A percentile compares a stretch with the other conserved stretches of the same genome.
These are phyloP conservation scores for Ilex asprella DNA, from an alignment of 257 asterid species.

Conservation along the genomic window DNA sequence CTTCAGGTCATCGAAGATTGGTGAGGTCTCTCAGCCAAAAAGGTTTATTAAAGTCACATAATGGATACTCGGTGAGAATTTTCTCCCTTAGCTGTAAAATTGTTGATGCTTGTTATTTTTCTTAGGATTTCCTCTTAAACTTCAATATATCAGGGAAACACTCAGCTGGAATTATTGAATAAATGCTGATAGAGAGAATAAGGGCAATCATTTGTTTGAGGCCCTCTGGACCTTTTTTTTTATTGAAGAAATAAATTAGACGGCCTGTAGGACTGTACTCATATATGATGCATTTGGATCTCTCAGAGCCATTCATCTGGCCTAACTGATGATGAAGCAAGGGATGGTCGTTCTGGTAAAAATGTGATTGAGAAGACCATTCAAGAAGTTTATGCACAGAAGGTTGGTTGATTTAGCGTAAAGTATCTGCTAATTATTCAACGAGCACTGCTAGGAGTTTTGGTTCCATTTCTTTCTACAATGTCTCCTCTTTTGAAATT, in stretches of 20 bases:
- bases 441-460: neutral
- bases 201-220: too few species aligned
- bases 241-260: too few species aligned
- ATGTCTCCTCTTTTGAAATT: constrained; percentile 18
- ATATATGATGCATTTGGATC: constrained; percentile 7
- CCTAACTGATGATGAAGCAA: constrained; percentile 71
- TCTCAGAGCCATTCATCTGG: constrained; percentile 75
- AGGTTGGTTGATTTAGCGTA: constrained; percentile 29
- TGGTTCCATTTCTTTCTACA: constrained; percentile 1
- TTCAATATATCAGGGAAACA: too few species aligned
- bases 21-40: constrained; percentile 61
- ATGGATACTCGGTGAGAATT: constrained; percentile 78
- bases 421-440: neutral
- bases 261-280: neutral
- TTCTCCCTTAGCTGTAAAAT: neutral
- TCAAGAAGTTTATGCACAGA: constrained; percentile 58
- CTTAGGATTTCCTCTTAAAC: neutral
- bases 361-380: constrained; percentile 63
- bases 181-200: too few species aligned
- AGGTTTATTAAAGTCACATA: constrained; percentile 40
- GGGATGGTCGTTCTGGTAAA: constrained; percentile 41
- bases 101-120: neutral
- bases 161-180: too few species aligned
- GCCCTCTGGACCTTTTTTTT: too few species aligned
- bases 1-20: constrained; percentile 38